Conservation (phyloP, 805 yeast species). For the Wickerhamiella nectarea region DNA sequence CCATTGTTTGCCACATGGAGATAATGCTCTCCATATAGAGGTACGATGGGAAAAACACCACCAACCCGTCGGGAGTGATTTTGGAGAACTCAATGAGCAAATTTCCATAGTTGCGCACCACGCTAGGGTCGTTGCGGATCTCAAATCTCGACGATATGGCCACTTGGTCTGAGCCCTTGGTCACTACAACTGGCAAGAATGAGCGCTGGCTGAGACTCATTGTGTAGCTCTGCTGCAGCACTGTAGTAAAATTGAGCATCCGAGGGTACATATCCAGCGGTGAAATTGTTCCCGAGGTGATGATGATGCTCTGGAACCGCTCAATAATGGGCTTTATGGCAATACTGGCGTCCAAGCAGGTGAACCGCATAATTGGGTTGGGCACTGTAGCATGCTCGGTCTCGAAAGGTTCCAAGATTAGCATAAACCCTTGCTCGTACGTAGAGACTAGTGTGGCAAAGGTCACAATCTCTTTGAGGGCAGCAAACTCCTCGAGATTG, state of each 20-base stretch:
- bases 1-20: slow-evolving; percentile 98
- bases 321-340: slow-evolving; percentile 97
- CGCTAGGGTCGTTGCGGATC: slow-evolving; percentile 94
- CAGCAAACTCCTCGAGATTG: slow-evolving; percentile 83
- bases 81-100: slow-evolving; percentile 83
- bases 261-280: slow-evolving; percentile 98
- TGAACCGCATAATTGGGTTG: slow-evolving; percentile 82
- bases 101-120: slow-evolving; percentile 92
- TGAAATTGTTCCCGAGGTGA: slow-evolving; percentile 95
- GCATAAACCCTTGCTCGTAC: slow-evolving; percentile 81
- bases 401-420: slow-evolving; percentile 91
- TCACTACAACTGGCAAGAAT: slow-evolving; percentile 87
- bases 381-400: slow-evolving; percentile 93
- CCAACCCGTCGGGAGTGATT: slow-evolving; percentile 95
- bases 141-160: slow-evolving; percentile 93
- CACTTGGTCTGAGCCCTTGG: slow-evolving; percentile 97
- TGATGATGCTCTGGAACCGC: slow-evolving; percentile 77
- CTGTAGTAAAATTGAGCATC: slow-evolving; percentile 88
- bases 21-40: slow-evolving; percentile 96
- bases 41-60: slow-evolving; percentile 94
- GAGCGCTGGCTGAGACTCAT: slow-evolving; percentile 91
- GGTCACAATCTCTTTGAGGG: slow-evolving; percentile 88
- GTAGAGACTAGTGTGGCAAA: slow-evolving; percentile 94
- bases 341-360: slow-evolving; percentile 94
- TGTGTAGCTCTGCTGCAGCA: slow-evolving; percentile 84